Conservation (phyloP, 257 asterid genomes). For the Nemophila menziesii region DNA sequence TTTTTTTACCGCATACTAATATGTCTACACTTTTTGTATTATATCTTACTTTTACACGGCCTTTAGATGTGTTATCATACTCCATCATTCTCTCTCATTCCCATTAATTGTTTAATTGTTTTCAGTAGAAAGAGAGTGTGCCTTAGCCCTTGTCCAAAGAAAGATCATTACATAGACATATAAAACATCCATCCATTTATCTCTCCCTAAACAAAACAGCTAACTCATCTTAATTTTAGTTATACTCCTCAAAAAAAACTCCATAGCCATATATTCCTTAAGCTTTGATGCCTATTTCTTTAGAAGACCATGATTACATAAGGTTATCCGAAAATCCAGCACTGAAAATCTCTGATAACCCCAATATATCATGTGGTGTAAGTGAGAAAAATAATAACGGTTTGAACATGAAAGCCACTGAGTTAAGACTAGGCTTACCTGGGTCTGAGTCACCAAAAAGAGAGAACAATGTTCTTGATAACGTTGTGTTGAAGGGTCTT, state of each 20-base stretch:
- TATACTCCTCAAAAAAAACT: background rate
- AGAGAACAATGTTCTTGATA: constrained; percentile 3
- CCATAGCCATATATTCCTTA: constrained; percentile 1
- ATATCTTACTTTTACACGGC: background rate
- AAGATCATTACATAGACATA: constrained; percentile 11
- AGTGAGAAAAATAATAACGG: constrained; percentile 12
- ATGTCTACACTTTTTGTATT: background rate
- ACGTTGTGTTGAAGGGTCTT: constrained; percentile 7
- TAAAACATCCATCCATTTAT: background rate
- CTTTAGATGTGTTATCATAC: constrained; percentile 5
- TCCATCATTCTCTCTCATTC: constrained; percentile 7
- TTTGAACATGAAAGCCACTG: constrained; percentile 38
- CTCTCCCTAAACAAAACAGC: background rate
- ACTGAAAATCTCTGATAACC: constrained; percentile 23
- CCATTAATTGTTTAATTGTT: constrained; percentile 8
- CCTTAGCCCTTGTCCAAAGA: background rate
- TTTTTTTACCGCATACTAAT: background rate
- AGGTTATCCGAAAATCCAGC: constrained; percentile 22
- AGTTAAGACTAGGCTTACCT: constrained; percentile 34
- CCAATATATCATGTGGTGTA: constrained; percentile 9
- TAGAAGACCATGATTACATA: constrained; percentile 29
- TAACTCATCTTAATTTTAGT: background rate
- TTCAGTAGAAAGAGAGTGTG: constrained; percentile 3
- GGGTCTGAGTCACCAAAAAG: constrained; percentile 30
- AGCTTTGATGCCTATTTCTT: constrained; percentile 19